Evolutionary conservation across 1,284 basidiomycete species (phyloP), one percentile per base, ranked within the genome.

Genomic region (Puccinia coronata): DNA sequence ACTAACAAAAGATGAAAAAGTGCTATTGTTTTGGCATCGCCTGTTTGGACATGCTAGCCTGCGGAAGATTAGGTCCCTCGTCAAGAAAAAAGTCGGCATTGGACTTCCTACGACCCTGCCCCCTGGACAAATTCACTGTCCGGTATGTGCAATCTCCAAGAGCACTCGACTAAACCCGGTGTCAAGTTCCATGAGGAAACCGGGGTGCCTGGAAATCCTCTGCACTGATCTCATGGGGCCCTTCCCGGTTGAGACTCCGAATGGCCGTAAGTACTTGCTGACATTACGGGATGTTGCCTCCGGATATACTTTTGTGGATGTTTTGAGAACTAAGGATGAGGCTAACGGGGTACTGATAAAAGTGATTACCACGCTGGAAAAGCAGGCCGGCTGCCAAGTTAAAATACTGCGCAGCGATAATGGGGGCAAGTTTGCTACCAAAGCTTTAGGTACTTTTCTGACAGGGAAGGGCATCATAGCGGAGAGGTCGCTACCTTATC

Each of bases 1-100:
- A n/a, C n/a, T n/a, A n/a, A n/a, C n/a, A n/a, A n/a, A n/a, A n/a
- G n/a, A n/a, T n/a, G n/a, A n/a, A n/a, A n/a, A n/a, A n/a, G n/a
- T n/a, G n/a, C n/a, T n/a, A n/a, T n/a, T n/a, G n/a, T 71, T 47
- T 47, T 47, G 43, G 43, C 43, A 47, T n/a, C n/a, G n/a, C n/a
- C n/a, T n/a, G n/a, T n/a, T n/a, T n/a, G 69, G 47, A 6, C 69
- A 71, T 53, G 69, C 31, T 3, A 25, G 69, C 5, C n/a, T 71
- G 11, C 2, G 69, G 6, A 23, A 16, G 14, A 41, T 71, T 2
- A 12, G 47, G 9, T 12, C 11, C 2, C n/a, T 71, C 4, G 12
- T 71, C 2, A 71, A 71, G 47, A 8, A 28, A n/a, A 31, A 49
- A 3, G 11, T n/a, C 1, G 43, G 43, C 2, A 23, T 28, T 23